These are phyloP conservation scores for Cladophialophora immunda DNA, from an alignment of 2,329 filamentous ascomycete species.

Conservation along the genomic window DNA sequence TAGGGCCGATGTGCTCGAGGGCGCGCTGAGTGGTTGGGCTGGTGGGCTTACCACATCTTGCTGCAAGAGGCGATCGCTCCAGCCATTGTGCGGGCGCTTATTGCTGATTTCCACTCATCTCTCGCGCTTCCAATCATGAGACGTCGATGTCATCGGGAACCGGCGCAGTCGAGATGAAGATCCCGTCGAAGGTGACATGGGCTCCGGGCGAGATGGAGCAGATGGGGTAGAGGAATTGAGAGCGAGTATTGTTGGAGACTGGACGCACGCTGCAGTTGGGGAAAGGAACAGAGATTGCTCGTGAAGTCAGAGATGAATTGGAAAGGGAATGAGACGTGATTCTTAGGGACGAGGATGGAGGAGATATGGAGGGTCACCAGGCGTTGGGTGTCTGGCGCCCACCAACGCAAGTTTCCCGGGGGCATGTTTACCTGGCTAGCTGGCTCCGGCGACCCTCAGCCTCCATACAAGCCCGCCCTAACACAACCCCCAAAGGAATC, in stretches of 20 bases:
- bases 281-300: no score
- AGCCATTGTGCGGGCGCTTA: slow-evolving; percentile 17
- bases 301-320: no score
- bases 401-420: not conserved
- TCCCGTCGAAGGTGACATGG: not conserved
- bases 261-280: no score
- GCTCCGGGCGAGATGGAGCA: not conserved
- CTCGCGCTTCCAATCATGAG: not conserved
- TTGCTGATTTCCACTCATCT: slow-evolving; percentile 8
- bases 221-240: not conserved
- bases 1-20: slow-evolving; percentile 9
- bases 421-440: not conserved
- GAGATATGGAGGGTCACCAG: no score
- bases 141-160: not conserved
- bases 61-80: not conserved
- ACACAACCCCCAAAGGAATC: not conserved
- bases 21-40: not conserved
- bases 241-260: not conserved
- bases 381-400: not conserved
- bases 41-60: slow-evolving; percentile 2
- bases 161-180: slow-evolving; percentile 5
- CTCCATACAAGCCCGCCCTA: not conserved
- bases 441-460: not conserved
- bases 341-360: no score
- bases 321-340: no score